Evolutionary conservation across 1,284 basidiomycete species (phyloP), one percentile per base, ranked within the genome.

Genomic region (Rhizoctonia solani): DNA sequence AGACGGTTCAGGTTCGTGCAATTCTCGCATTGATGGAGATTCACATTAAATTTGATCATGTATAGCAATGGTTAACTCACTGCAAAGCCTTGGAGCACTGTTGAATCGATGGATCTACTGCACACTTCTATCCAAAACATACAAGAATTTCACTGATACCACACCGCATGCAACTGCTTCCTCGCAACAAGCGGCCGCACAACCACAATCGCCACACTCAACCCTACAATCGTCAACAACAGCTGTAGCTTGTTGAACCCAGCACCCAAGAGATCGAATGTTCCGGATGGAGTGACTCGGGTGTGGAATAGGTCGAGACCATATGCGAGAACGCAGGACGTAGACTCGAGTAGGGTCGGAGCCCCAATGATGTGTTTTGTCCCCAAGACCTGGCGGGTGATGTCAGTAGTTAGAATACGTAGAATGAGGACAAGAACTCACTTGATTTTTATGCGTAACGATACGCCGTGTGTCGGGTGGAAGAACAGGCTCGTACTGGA

Each of bases 241-340:
- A 99, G 82, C 77, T 99, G 96, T 0, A 81, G 80, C 81, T 98
- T 98, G 80, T 98, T 98, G 79, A 99, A 99, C 74, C 83, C 85
- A 77, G 92, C 87, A 74, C 85, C 92, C 11, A 97, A 83, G 16
- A 96, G 87, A 75, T 99, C 96, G 74, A 99, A 99, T 27, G 92
- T 93, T 27, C 87, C 88, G 1, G 91, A 93, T 0, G 97, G 94
- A 39, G 92, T 84, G 2, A 93, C 83, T 16, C 92, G 84, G 4
- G 91, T 91, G 30, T 86, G 79, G 81, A 98, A 96, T 70, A 95
- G 80, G 77, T 98, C 96, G 14, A 95, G 81, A 3, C 95, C 95
- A 71, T 88, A 87, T 0, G 87, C 86, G 72, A 98, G 87, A 9
- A 98, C 85, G 16, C 97, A 79, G 0, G 92, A 90, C 0, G 95